phyloP scores from a whole-genome alignment of 2,329 filamentous ascomycete species.

The Cladophialophora carrionii region DNA sequence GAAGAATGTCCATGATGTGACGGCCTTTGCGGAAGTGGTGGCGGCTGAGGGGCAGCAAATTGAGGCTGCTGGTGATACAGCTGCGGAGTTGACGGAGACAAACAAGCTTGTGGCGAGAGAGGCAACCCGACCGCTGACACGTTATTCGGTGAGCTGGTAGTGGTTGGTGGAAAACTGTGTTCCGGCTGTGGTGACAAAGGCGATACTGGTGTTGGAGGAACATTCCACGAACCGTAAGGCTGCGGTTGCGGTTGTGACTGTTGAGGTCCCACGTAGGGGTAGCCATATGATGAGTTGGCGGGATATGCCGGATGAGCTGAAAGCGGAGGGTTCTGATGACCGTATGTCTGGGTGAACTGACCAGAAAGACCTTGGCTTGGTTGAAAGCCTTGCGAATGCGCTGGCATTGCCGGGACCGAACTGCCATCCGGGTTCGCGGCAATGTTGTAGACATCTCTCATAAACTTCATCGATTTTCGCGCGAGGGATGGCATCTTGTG shows the following conservation, averaged over 20 bases:
- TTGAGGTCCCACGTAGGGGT: slow-evolving; percentile 6
- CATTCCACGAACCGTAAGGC: slow-evolving; percentile 21
- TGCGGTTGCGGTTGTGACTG: slow-evolving; percentile 1
- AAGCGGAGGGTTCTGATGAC: slow-evolving; percentile 15
- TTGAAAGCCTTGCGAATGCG: slow-evolving; percentile 16
- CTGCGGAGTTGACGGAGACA: slow-evolving; percentile 2
- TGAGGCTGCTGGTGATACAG: slow-evolving; percentile 13
- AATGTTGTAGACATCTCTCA: slow-evolving; percentile 28
- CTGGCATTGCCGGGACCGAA: slow-evolving; percentile 1
- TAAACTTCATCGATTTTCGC: slow-evolving; percentile 33
- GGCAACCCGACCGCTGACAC: slow-evolving; percentile 4
- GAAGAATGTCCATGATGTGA: slow-evolving; percentile 6
- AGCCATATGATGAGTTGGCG: slow-evolving; percentile 1
- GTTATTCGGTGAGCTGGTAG: background rate
- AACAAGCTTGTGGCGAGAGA: background rate
- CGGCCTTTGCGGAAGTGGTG: slow-evolving; percentile 12
- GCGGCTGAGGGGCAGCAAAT: background rate
- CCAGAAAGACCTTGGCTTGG: slow-evolving; percentile 19
- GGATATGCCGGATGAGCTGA: background rate
- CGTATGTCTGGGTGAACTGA: slow-evolving; percentile 17
- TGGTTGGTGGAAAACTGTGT: background rate
- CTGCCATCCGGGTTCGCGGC: slow-evolving; percentile 18
- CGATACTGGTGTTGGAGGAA: slow-evolving; percentile 11
- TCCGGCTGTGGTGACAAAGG: slow-evolving; percentile 9
- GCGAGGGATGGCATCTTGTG: slow-evolving; percentile 29